Evolutionary conservation across 225 moss, liverwort and hornwort genomes (phyloP).

Genomic region (Asterella californica): DNA sequence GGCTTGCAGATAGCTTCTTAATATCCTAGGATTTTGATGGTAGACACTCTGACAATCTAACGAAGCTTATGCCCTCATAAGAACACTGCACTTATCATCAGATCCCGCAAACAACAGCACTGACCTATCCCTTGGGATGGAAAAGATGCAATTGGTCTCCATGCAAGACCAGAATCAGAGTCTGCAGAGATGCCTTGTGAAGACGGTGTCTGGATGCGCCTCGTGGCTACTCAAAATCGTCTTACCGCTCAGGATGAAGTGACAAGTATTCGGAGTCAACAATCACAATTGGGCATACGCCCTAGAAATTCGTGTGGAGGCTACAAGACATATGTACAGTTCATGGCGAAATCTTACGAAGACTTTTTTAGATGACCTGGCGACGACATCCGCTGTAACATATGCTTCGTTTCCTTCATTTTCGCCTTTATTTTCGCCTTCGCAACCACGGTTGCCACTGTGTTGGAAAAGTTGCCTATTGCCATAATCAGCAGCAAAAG

Average conservation of each 20-base stretch:
- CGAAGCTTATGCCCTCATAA: constrained; percentile 17
- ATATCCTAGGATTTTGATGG: not conserved
- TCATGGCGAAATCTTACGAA: constrained; percentile 19
- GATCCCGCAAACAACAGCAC: not conserved
- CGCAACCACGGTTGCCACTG: constrained; percentile 75
- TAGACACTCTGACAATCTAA: constrained; percentile 16
- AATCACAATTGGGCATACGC: not conserved
- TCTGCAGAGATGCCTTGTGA: constrained; percentile 8
- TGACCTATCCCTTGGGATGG: not conserved
- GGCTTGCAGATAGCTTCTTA: not conserved
- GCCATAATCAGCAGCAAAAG: constrained; percentile 77
- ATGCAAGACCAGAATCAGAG: not conserved
- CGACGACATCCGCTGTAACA: constrained; percentile 46
- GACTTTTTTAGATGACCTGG: constrained; percentile 28
- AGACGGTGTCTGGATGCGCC: not conserved
- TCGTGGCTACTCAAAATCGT: not conserved
- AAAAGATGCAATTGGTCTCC: not conserved
- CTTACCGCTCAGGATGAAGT: constrained; percentile 3
- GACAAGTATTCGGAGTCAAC: constrained; percentile 8
- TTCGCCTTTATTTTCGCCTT: constrained; percentile 90
- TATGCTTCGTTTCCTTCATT: constrained; percentile 70
- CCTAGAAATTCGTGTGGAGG: constrained; percentile 14
- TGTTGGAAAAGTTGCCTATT: constrained; percentile 72
- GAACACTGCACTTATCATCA: not conserved
- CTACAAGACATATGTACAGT: constrained; percentile 45